These are phyloP conservation scores for Fraxinus platypoda DNA, from an alignment of 305 asterid species.

Conservation along the genomic window DNA sequence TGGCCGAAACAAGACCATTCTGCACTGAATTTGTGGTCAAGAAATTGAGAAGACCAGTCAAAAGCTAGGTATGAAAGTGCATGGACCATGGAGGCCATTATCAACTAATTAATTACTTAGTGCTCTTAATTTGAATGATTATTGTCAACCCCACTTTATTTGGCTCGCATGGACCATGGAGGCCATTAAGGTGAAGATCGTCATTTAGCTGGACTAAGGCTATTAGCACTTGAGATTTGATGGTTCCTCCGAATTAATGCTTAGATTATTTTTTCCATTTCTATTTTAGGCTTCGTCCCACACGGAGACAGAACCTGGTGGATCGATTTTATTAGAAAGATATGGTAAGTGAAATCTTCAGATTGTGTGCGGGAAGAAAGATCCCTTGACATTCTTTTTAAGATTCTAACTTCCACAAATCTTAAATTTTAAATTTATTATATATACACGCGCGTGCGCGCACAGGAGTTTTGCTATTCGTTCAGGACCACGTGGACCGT, in stretches of 20 bases:
- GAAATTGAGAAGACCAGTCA: neutral
- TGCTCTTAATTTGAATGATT: neutral
- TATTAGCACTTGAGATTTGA: neutral
- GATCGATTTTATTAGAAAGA: slow-evolving; percentile 8
- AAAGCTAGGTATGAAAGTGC: neutral
- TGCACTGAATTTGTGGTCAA: neutral
- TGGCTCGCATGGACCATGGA: slow-evolving; percentile 17
- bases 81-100: neutral
- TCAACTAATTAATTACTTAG: slow-evolving; percentile 1
- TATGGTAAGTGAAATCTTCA: slow-evolving; percentile 14
- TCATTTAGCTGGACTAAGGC: neutral
- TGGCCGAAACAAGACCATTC: neutral
- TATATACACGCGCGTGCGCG: no score
- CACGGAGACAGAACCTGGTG: slow-evolving; percentile 30
- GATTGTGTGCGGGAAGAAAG: neutral
- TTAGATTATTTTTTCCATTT: neutral
- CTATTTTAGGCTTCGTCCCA: slow-evolving; percentile 7
- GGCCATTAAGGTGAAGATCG: neutral
- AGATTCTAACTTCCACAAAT: slow-evolving; percentile 18
- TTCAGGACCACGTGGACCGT: no score
- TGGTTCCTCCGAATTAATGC: slow-evolving; percentile 12
- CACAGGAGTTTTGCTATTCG: neutral
- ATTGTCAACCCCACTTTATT: neutral
- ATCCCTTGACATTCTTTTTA: slow-evolving; percentile 23
- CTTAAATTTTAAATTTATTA: neutral